Percentiles rank a stretch among this genome's conserved stretches.
Conservation (phyloP, 805 yeast species). For the Kurtzmaniella fragi region DNA sequence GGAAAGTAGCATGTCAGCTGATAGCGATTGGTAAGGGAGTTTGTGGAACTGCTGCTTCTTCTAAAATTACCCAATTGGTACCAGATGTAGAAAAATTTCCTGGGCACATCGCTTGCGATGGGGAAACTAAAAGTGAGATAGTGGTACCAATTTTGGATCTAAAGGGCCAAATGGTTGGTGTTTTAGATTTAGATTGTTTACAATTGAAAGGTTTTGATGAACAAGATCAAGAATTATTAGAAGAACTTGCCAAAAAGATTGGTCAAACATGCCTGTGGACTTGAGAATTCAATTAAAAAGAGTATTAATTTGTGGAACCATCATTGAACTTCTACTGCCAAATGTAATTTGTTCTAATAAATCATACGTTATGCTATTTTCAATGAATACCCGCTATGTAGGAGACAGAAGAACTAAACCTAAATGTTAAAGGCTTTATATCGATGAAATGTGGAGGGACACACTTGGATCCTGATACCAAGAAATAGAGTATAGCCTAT, state of each 20-base stretch:
- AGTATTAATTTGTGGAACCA: neutral
- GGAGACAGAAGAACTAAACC: too few relatives aligned
- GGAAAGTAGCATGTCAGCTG: constrained; percentile 91
- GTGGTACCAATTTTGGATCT: constrained; percentile 71
- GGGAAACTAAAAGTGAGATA: constrained; percentile 87
- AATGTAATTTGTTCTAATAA: neutral
- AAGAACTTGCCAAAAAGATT: constrained; percentile 50
- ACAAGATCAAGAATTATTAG: constrained; percentile 55
- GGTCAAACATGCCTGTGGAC: constrained; percentile 50
- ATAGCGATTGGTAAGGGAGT: constrained; percentile 82
- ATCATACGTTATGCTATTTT: neutral
- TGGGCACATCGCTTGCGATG: constrained; percentile 97
- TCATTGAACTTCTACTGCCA: neutral
- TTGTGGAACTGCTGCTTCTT: constrained; percentile 78
- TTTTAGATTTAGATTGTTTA: constrained; percentile 81
- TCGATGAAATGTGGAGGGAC: too few relatives aligned
- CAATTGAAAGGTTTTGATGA: constrained; percentile 61
- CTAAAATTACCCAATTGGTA: constrained; percentile 64
- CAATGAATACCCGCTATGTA: too few relatives aligned
- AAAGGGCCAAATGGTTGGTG: constrained; percentile 51
- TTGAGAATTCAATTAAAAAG: constrained; percentile 1
- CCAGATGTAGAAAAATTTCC: constrained; percentile 73
- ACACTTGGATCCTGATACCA: too few relatives aligned
- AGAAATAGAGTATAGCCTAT: too few relatives aligned
- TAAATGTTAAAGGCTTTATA: too few relatives aligned